These are phyloP conservation scores for Ascobolus immersus DNA, from an alignment of 495 filamentous ascomycete genomes.

Conservation along the genomic window DNA sequence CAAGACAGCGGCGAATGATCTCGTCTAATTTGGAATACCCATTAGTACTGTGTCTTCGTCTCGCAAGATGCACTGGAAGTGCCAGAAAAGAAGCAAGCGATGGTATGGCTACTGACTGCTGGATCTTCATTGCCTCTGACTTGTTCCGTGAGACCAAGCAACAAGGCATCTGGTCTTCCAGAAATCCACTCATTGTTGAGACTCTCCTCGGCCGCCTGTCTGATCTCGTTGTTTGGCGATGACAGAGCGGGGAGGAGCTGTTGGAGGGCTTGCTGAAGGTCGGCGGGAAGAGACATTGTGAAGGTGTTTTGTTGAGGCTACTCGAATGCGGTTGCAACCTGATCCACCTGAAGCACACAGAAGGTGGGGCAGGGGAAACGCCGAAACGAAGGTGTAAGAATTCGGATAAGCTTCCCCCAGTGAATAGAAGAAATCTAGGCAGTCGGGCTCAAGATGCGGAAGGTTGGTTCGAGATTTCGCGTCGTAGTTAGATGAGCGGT, in stretches of 20 bases:
- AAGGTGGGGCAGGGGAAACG: too few species aligned
- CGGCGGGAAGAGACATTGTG: constrained; percentile 63
- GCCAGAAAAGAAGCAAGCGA: not conserved
- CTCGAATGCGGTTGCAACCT: too few species aligned
- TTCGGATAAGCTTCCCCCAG: too few species aligned
- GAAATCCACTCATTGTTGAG: constrained; percentile 71
- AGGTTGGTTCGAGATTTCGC: too few species aligned
- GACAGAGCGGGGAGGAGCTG: constrained; percentile 67
- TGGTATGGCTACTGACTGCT: constrained; percentile 26
- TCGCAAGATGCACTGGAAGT: too few species aligned
- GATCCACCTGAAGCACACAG: too few species aligned
- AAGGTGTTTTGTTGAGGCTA: constrained; percentile 5
- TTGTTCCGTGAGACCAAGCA: constrained; percentile 89
- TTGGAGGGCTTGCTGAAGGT: constrained; percentile 54
- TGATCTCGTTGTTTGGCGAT: constrained; percentile 66
- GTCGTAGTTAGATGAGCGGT: too few species aligned
- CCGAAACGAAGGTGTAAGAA: too few species aligned
- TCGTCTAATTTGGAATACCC: constrained; percentile 28
- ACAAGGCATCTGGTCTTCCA: constrained; percentile 51
- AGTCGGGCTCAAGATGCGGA: too few species aligned
- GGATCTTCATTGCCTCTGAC: constrained; percentile 44
- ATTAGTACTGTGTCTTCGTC: too few species aligned
- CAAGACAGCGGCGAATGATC: constrained; percentile 76
- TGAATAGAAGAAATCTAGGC: too few species aligned
- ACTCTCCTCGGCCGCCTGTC: constrained; percentile 67